Base-by-base conservation (phyloP, 768 basidiomycete genomes). In the Xerocomellus chrysenteron region DNA sequence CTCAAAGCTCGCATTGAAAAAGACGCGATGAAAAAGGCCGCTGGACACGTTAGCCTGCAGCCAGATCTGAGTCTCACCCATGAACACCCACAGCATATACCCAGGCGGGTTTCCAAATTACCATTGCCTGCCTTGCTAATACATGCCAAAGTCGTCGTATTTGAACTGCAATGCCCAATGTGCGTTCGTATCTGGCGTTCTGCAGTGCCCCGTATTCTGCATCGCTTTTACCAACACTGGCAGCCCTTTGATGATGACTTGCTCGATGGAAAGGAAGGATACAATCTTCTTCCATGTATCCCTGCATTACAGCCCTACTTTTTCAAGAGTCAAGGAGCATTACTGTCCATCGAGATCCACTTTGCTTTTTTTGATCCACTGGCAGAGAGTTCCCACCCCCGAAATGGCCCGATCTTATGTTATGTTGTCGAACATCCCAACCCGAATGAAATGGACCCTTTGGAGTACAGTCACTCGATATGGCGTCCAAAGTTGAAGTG, bases 181-280 rank as follows among this genome's bases (percentile, higher is more conserved):
- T 51, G 55, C 8, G 71, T 78, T 52, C 57, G 63, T 19, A 61
- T 72, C 32, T 81, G 80, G 80, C 69, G 80, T 50, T 65, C 65
- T 0, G 54, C 61, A 16, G 74, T 74, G 0, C 72, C 71, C 47
- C 52, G 56, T 17, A 55, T 79, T 36, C 57, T 77, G 21, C 53
- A 65, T 37, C 21, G 21, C 21, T 21, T 21, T 21, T 21, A 21
- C 21, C 21, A 21, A 21, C 21, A 21, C 21, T 21, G 21, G 21
- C 21, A 21, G 21, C 21, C 21, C 21, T 21, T 21, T 21, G 21
- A 21, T 21, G 21, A 21, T 21, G 21, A 21, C 21, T 21, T 21
- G 30, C 8, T 9, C 30, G 10, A 32, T 32, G 10, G 9, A 11
- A 5, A 6, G 13, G 3, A 40, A 44, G 39, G 28, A 28, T 5